Percentiles rank a stretch among this genome's conserved stretches.
These are phyloP conservation scores for Exophiala lecanii-corni DNA, from an alignment of 2,329 filamentous ascomycete species.

Conservation along the genomic window DNA sequence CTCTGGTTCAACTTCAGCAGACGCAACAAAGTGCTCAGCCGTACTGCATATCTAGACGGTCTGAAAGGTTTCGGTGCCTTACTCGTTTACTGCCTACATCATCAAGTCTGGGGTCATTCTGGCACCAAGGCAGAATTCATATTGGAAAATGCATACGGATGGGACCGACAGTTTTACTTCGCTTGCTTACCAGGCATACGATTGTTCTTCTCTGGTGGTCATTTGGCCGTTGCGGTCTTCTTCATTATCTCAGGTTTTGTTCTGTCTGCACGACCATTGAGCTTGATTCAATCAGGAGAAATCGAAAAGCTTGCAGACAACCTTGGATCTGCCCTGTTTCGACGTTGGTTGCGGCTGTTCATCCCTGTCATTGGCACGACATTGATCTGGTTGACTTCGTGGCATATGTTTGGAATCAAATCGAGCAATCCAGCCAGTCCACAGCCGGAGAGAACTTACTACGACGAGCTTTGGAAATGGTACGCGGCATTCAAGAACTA, in stretches of 20 bases:
- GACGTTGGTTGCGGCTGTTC: constrained; percentile 40
- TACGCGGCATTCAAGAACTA: constrained; percentile 40
- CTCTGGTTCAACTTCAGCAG: background rate
- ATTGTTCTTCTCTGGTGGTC: constrained; percentile 52
- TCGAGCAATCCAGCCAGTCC: constrained; percentile 33
- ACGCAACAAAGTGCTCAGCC: constrained; percentile 27
- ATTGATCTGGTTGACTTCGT: constrained; percentile 40
- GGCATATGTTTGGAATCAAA: constrained; percentile 52
- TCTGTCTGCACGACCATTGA: constrained; percentile 39
- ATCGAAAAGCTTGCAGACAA: constrained; percentile 46
- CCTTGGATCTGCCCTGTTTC: constrained; percentile 40
- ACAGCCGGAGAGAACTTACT: constrained; percentile 9
- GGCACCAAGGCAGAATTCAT: constrained; percentile 33
- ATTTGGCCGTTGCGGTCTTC: constrained; percentile 39
- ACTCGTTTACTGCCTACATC: constrained; percentile 62
- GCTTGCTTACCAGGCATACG: constrained; percentile 54
- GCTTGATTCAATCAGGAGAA: constrained; percentile 40
- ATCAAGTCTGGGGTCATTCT: constrained; percentile 55
- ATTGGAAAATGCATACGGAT: constrained; percentile 52
- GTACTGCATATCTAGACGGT: constrained; percentile 60
- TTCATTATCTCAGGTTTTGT: constrained; percentile 48
- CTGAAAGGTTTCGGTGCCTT: constrained; percentile 63
- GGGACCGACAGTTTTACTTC: constrained; percentile 47
- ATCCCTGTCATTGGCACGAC: constrained; percentile 40
- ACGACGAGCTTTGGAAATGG: constrained; percentile 21